A percentile compares a stretch with the other conserved stretches of the same genome.
Evolutionary conservation across 202 grass and related monocot genomes (phyloP).

Genomic region (Schoenoplectus tabernaemontani): DNA sequence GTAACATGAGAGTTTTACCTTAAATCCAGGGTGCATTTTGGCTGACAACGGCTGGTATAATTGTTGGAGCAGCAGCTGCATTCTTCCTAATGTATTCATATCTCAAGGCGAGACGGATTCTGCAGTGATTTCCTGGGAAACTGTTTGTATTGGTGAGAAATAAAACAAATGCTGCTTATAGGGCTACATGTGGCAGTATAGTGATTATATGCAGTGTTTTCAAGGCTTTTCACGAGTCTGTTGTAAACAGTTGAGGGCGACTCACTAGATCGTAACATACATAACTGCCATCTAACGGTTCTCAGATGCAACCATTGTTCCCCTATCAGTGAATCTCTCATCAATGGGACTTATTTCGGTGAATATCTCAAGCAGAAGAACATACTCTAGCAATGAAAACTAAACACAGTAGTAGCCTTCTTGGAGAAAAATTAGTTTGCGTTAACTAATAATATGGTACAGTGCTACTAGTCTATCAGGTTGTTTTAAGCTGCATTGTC

Average conservation of each 20-base stretch:
- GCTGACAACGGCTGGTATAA: conserved; percentile 75
- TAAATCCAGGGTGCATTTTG: conserved; percentile 76
- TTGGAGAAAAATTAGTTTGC: not conserved
- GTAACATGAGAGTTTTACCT: not conserved
- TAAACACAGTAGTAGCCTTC: not conserved
- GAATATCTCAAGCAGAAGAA: conserved; percentile 35
- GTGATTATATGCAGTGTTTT: not conserved
- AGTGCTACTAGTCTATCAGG: not conserved
- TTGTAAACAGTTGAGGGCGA: not conserved
- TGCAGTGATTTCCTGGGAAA: conserved; percentile 25
- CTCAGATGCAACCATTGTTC: not conserved
- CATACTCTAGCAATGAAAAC: conserved; percentile 21
- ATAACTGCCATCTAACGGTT: not conserved
- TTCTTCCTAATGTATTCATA: conserved; percentile 83
- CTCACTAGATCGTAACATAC: not conserved
- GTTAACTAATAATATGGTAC: not conserved
- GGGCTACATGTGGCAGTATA: not conserved
- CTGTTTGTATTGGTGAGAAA: not conserved
- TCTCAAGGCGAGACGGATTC: conserved; percentile 74
- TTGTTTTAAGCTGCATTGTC: not conserved
- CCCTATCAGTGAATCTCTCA: conserved; percentile 4
- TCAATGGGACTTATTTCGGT: conserved; percentile 25
- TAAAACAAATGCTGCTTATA: not conserved
- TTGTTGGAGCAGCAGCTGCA: conserved; percentile 65
- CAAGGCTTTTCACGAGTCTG: not conserved